These are phyloP conservation scores for Suillus hirtellus DNA, from an alignment of 768 basidiomycete species.

Conservation along the genomic window DNA sequence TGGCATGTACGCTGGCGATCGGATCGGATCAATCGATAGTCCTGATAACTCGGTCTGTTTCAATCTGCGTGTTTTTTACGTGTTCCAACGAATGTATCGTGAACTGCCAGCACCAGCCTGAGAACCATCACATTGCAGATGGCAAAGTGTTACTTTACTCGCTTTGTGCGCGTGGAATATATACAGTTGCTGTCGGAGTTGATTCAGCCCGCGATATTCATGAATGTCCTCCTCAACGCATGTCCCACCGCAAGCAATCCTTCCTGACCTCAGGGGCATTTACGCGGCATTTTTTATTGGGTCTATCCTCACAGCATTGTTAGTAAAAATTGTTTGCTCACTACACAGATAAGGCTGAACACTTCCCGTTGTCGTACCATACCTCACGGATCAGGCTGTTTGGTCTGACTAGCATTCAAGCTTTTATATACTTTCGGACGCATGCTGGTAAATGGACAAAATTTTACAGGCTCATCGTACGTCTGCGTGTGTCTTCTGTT, in stretches of 20 bases:
- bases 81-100: neutral
- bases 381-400: conserved; percentile 6
- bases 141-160: neutral
- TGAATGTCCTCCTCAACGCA: neutral
- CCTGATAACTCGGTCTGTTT: neutral
- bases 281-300: neutral
- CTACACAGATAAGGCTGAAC: neutral
- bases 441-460: neutral
- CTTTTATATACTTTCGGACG: conserved; percentile 6
- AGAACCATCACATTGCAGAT: neutral
- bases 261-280: neutral
- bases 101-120: neutral
- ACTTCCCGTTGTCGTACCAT: neutral
- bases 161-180: neutral
- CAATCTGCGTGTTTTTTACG: neutral
- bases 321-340: neutral
- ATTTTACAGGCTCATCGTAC: conserved; percentile 6
- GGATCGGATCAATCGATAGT: neutral
- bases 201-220: neutral
- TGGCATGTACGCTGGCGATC: neutral
- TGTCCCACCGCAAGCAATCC: too few relatives aligned
- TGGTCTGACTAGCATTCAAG: conserved; percentile 11
- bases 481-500: neutral
- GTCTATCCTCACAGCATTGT: neutral
- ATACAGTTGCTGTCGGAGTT: neutral